A percentile compares a stretch with the other conserved stretches of the same genome.
Conservation (phyloP, 208 protist species). For the Trichomonas tenax region DNA sequence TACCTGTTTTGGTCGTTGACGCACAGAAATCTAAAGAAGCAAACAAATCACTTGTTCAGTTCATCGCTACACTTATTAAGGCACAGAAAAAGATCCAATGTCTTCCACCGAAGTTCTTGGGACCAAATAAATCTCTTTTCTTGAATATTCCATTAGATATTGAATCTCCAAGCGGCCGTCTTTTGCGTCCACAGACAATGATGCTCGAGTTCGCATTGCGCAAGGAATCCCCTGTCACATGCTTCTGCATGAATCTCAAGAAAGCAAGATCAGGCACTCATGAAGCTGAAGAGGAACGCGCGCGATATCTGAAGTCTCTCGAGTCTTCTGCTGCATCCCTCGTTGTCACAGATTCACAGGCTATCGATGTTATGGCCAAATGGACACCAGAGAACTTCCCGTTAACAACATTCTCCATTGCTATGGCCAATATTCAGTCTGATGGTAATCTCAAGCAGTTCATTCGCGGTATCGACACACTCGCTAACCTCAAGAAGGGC, state of each 20-base stretch:
- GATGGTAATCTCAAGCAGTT: conserved; percentile 33
- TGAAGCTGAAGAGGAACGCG: conserved; percentile 25
- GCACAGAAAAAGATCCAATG: not conserved
- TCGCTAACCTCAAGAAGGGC: conserved; percentile 31
- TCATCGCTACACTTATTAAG: not conserved
- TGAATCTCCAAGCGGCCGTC: conserved; percentile 38
- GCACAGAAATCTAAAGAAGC: not conserved
- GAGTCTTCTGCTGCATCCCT: conserved; percentile 6
- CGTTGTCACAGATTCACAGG: conserved; percentile 44
- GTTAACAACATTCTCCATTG: conserved; percentile 44
- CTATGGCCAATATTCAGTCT: conserved; percentile 44
- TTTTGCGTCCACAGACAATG: conserved; percentile 40
- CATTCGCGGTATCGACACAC: conserved; percentile 35
- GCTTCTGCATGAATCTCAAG: conserved; percentile 41
- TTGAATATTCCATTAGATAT: conserved; percentile 46
- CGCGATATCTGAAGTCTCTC: conserved; percentile 22
- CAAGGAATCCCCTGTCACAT: conserved; percentile 34
- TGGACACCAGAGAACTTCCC: conserved; percentile 37
- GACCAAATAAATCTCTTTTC: conserved; percentile 36
- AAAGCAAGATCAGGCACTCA: conserved; percentile 20
- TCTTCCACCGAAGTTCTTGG: not conserved
- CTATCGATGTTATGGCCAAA: conserved; percentile 42
- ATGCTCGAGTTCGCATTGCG: conserved; percentile 35
- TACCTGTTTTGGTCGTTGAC: not conserved
- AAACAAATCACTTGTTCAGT: not conserved